Percentiles rank a stretch among this genome's conserved stretches.
Conservation (phyloP, 768 basidiomycete genomes). For the Boletus sensibilis region DNA sequence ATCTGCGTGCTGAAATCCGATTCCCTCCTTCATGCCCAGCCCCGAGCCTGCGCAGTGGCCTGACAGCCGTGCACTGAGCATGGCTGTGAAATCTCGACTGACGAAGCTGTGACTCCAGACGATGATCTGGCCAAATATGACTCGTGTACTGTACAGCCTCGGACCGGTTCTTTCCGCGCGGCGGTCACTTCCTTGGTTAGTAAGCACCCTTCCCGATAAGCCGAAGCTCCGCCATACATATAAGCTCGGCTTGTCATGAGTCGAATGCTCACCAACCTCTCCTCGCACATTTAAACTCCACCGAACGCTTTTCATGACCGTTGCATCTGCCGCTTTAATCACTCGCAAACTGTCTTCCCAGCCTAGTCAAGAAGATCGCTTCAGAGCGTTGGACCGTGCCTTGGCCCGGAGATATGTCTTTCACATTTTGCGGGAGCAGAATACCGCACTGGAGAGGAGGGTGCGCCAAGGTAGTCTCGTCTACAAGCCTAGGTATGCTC, state of each 20-base stretch:
- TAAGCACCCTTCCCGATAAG: too few relatives aligned
- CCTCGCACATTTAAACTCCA: background rate
- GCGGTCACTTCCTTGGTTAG: too few relatives aligned
- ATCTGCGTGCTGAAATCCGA: background rate
- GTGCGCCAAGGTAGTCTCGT: constrained; percentile 29
- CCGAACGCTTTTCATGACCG: constrained; percentile 23
- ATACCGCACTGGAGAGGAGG: constrained; percentile 18
- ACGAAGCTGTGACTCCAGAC: background rate
- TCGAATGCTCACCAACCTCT: background rate
- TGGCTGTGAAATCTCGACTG: background rate
- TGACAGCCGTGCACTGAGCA: too few relatives aligned
- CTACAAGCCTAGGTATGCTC: constrained; percentile 32
- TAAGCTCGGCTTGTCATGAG: background rate
- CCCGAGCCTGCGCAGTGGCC: background rate
- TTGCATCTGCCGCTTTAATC: constrained; percentile 13
- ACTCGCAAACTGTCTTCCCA: constrained; percentile 29
- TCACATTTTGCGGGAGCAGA: constrained; percentile 24
- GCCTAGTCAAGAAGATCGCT: constrained; percentile 24
- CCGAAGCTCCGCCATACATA: background rate
- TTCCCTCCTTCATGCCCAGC: background rate
- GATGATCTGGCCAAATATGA: background rate
- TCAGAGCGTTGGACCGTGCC: constrained; percentile 32
- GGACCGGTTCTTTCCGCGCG: too few relatives aligned
- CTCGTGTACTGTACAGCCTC: too few relatives aligned
- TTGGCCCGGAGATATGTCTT: constrained; percentile 32